phyloP scores from a whole-genome alignment of 352 stramenopile genomes.

The Phytophthora niederhauseri region DNA sequence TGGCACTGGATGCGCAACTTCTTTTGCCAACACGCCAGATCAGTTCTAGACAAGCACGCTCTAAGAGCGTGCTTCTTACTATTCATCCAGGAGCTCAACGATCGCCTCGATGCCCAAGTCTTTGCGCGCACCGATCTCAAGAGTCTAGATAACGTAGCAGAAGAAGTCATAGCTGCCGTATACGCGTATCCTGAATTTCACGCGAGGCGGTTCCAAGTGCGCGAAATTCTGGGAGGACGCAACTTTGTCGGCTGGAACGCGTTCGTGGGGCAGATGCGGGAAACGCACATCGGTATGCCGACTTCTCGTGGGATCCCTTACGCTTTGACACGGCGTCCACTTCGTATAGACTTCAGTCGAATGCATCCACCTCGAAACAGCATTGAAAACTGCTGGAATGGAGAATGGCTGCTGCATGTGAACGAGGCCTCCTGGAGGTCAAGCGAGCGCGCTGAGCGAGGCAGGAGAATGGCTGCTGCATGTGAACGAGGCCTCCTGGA shows the following conservation, averaged over 20 bases:
- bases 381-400: constrained; percentile 30
- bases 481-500: constrained; percentile 46
- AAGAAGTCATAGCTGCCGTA: constrained; percentile 54
- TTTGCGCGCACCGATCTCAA: constrained; percentile 35
- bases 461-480: too few relatives aligned
- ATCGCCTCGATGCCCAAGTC: constrained; percentile 44
- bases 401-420: constrained; percentile 45
- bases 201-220: constrained; percentile 38
- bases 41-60: constrained; percentile 37
- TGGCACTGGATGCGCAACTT: constrained; percentile 43
- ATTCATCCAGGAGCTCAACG: constrained; percentile 39
- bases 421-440: too few relatives aligned
- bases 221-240: constrained; percentile 43
- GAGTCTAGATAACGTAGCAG: constrained; percentile 41
- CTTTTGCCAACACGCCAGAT: constrained; percentile 25
- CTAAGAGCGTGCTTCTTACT: constrained; percentile 41
- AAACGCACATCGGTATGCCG: constrained; percentile 40
- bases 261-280: constrained; percentile 57
- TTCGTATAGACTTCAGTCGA: too few relatives aligned
- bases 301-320: not conserved
- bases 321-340: too few relatives aligned
- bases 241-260: constrained; percentile 47
- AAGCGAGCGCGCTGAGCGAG: too few relatives aligned
- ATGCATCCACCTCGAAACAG: too few relatives aligned
- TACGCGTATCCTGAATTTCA: constrained; percentile 52